A percentile compares a stretch with the other conserved stretches of the same genome.
Conservation (phyloP, 2,329 filamentous ascomycete genomes). For the Plectosphaerella plurivora region DNA sequence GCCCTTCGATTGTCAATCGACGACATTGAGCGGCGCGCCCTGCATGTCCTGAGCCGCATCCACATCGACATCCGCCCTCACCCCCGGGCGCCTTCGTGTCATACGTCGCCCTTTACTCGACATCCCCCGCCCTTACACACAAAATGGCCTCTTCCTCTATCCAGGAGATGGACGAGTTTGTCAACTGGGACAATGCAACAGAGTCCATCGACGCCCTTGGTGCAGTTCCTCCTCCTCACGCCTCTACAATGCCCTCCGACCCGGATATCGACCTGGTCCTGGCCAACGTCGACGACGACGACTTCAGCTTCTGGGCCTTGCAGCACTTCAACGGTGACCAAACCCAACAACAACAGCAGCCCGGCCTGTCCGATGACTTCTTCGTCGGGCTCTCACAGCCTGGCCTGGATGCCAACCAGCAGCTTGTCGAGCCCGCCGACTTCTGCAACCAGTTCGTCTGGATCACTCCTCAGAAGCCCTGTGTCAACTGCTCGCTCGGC, state of each 20-base stretch:
- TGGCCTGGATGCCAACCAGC: slow-evolving; percentile 2
- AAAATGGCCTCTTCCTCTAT: slow-evolving; percentile 25
- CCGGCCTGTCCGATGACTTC: slow-evolving; percentile 11
- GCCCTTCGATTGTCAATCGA: not conserved
- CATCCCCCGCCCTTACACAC: not conserved
- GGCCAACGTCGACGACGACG: slow-evolving; percentile 52
- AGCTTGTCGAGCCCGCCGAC: slow-evolving; percentile 17
- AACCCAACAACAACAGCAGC: not conserved
- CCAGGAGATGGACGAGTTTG: slow-evolving; percentile 58
- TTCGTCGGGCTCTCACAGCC: slow-evolving; percentile 20
- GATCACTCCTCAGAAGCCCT: slow-evolving; percentile 43
- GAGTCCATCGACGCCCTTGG: slow-evolving; percentile 25
- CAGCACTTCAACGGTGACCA: slow-evolving; percentile 46
- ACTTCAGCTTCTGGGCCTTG: slow-evolving; percentile 55
- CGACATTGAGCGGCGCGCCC: not conserved
- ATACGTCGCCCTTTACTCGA: not conserved
- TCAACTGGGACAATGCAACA: slow-evolving; percentile 55
- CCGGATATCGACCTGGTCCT: slow-evolving; percentile 49
- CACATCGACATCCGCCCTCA: not conserved
- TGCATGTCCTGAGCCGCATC: not conserved
- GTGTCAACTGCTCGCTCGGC: slow-evolving; percentile 44
- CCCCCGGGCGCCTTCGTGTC: not conserved
- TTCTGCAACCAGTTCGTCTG: slow-evolving; percentile 19
- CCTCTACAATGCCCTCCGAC: slow-evolving; percentile 28
- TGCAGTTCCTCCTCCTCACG: slow-evolving; percentile 17